Base-by-base conservation (phyloP, 2,329 filamentous ascomycete species). In the Fusarium algeriense region DNA sequence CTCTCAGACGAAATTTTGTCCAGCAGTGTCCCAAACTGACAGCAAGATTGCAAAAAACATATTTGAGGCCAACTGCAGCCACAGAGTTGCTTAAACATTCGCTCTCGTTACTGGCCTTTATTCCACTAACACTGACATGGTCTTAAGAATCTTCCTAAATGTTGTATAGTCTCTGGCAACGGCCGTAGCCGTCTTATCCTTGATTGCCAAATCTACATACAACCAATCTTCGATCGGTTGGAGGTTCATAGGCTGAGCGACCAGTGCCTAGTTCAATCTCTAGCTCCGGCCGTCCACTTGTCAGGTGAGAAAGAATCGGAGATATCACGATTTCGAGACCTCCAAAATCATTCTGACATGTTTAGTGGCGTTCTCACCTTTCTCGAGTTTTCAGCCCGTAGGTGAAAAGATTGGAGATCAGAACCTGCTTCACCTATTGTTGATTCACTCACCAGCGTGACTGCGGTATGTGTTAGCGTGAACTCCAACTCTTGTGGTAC, bases 341-440 rank as follows among this genome's bases (percentile, higher is more conserved):
- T 48, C 49, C 58, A 61, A 66, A 63, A 44, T 58, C 70, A 73
- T 64, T 69, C 67, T 71, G 65, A 63, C 60, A 72, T 58, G 38
- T 49, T 50, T 52, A 32, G 69, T 76, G 74, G 74, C 74, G 73
- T 64, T 64, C 54, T 44, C 49, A 64, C 38, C 38, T 67, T 53
- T 38, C 35, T 49, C 52, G 64, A 60, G 37, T 59, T 64, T 65
- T 65, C 40, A 64, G 71, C 62, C 61, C 66, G 63, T 57, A 63
- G 62, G 61, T 70, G 53, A 60, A 50, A 32, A 61, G 56, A 52
- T 64, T 64, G 68, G 58, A 67, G 67, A 67, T 67, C 53, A 62
- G 34, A 50, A 44, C 35, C 40, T 35, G 32, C 52, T 40, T 23
- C 38, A 43, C 23, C 34, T 43, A 45, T 35, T 23, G 41, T 48